Evolutionary conservation across 257 asterid species (phyloP).

Genomic region (Voacanga thouarsii): DNA sequence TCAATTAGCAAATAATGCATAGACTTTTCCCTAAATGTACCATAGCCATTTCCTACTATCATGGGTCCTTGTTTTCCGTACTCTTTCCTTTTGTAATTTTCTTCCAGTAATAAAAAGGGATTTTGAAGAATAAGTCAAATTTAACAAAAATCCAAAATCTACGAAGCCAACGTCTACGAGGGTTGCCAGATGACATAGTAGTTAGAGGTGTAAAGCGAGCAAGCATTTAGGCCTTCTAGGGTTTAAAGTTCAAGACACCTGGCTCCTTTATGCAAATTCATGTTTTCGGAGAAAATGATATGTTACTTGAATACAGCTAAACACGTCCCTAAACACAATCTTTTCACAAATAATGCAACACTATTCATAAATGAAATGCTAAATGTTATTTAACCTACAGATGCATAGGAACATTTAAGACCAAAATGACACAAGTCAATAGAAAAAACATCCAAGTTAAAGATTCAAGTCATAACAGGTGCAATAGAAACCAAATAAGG

Average conservation of each 20-base stretch:
- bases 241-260: background rate
- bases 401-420: background rate
- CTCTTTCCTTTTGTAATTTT: too few relatives aligned
- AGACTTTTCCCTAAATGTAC: background rate
- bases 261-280: background rate
- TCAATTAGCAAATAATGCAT: background rate
- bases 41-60: background rate
- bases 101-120: background rate
- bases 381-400: background rate
- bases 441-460: background rate
- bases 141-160: background rate
- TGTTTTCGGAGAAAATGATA: background rate
- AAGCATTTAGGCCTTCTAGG: background rate
- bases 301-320: background rate
- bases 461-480: background rate
- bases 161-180: background rate
- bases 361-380: background rate
- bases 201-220: background rate
- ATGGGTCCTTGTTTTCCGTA: too few relatives aligned
- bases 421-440: background rate
- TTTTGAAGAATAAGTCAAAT: background rate
- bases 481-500: background rate
- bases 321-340: background rate
- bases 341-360: background rate
- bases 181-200: background rate